Evolutionary conservation across 1,284 basidiomycete species (phyloP).

Genomic region (Peniophora sp.): DNA sequence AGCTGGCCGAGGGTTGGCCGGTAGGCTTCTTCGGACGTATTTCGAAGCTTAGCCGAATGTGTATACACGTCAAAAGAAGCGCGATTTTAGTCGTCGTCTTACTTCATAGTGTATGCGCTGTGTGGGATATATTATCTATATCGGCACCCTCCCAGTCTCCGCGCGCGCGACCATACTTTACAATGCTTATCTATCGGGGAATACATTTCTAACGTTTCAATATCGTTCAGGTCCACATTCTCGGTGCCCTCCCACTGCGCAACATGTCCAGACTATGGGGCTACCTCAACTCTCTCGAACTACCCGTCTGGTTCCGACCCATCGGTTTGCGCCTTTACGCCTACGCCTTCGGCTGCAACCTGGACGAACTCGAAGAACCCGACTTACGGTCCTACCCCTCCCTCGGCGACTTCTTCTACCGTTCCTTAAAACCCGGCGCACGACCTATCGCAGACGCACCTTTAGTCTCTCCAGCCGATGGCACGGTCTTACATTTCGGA

Average conservation of each 20-base stretch:
- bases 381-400: constrained; percentile 78
- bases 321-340: constrained; percentile 85
- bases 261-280: constrained; percentile 96
- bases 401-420: constrained; percentile 94
- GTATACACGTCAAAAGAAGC: no score
- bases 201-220: not conserved
- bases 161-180: not conserved
- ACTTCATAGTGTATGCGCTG: no score
- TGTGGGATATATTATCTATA: no score
- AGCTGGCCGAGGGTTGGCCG: not conserved
- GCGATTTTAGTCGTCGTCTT: no score
- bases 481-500: constrained; percentile 89
- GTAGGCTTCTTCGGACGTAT: not conserved
- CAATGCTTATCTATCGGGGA: not conserved
- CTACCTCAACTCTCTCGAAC: constrained; percentile 84
- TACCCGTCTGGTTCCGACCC: constrained; percentile 93
- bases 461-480: constrained; percentile 92
- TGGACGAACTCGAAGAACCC: constrained; percentile 80
- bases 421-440: constrained; percentile 76
- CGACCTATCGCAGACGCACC: constrained; percentile 76
- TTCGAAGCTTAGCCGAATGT: not conserved
- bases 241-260: constrained; percentile 90
- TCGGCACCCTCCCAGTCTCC: not conserved
- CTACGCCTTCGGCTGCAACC: constrained; percentile 85
- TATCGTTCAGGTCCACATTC: constrained; percentile 74